Percentiles rank a stretch among this genome's conserved stretches.
phyloP scores from a whole-genome alignment of 2,329 filamentous ascomycete genomes.

The Ceratocystiopsis brevicomis region DNA sequence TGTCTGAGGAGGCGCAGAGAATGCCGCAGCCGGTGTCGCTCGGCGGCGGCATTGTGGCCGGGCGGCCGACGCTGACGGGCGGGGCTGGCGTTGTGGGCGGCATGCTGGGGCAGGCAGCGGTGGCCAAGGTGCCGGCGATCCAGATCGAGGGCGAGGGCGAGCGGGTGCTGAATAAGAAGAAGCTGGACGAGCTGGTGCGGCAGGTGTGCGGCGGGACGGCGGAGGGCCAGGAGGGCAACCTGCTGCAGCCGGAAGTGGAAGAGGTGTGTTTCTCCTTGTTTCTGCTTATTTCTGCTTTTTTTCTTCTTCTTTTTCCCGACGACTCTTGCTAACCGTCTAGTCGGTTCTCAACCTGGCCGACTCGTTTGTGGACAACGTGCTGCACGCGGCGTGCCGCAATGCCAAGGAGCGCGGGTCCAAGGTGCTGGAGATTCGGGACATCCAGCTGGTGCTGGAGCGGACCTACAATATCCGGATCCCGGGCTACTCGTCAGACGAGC shows the following conservation, averaged over 20 bases:
- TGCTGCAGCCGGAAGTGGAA: constrained; percentile 81
- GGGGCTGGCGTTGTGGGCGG: constrained; percentile 61
- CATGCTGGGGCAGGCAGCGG: constrained; percentile 71
- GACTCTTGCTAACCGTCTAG: constrained; percentile 24
- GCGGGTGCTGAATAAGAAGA: constrained; percentile 91
- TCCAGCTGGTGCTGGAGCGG: constrained; percentile 66
- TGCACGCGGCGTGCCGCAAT: constrained; percentile 71
- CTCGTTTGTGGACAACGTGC: constrained; percentile 83
- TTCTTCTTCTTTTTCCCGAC: background rate
- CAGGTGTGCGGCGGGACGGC: constrained; percentile 74
- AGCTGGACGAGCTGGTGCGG: constrained; percentile 82
- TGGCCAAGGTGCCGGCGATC: constrained; percentile 64
- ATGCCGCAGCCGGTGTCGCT: constrained; percentile 58
- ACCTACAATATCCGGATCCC: constrained; percentile 85
- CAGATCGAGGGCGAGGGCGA: constrained; percentile 84
- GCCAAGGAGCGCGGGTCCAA: constrained; percentile 85
- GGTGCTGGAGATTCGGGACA: constrained; percentile 72
- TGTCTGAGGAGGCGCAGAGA: constrained; percentile 47
- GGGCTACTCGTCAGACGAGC: constrained; percentile 83
- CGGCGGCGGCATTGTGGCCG: constrained; percentile 36
- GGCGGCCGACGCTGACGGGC: constrained; percentile 68
- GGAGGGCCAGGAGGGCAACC: constrained; percentile 54
- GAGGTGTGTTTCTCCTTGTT: constrained; percentile 42
- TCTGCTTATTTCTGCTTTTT: background rate
- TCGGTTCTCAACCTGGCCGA: constrained; percentile 78